Base-by-base conservation (phyloP, 768 basidiomycete genomes). In the Hydnomerulius pinastri region DNA sequence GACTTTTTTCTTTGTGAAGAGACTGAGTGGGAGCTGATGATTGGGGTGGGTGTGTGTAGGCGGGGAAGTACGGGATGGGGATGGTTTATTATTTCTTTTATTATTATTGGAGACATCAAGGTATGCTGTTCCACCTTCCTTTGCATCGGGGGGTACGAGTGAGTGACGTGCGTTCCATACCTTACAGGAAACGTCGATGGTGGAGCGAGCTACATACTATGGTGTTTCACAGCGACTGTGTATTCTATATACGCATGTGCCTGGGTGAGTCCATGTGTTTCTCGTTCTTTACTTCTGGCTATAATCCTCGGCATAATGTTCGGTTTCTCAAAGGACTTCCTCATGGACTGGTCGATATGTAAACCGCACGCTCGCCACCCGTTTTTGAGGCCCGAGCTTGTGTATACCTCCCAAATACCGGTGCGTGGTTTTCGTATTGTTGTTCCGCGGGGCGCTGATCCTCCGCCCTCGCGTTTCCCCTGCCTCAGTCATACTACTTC, bases 261-360 rank as follows among this genome's bases (percentile, higher is more conserved):
- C 30, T 98, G 97, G 95, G 93, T 90, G 61, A 45, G 82, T 61
- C 46, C 8, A n/a, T 39, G 27, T 8, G 2, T n/a, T 33, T 46
- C 21, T 10, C 15, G 11, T 23, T 42, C 15, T 20, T 42, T 18
- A 21, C 24, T 15, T 2, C 15, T 15, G 24, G 13, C 33, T 30
- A 37, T 20, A 30, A 45, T n/a, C n/a, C n/a, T n/a, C n/a, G n/a
- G n/a, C n/a, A n/a, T n/a, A n/a, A n/a, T n/a, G n/a, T n/a, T n/a
- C n/a, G n/a, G n/a, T 23, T 48, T 27, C n/a, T 32, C 33, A 47
- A 55, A 91, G 92, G 93, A 97, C 59, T 66, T 92, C 27, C 62
- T 87, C 9, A 89, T 95, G 82, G 96, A 98, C 66, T 98, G 96
- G 96, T 91, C 89, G 2, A 64, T 98, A 37, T 72, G 92, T 36